Conservation (phyloP, 1,139 yeast genomes). For the Magnusiomyces suaveolens region DNA sequence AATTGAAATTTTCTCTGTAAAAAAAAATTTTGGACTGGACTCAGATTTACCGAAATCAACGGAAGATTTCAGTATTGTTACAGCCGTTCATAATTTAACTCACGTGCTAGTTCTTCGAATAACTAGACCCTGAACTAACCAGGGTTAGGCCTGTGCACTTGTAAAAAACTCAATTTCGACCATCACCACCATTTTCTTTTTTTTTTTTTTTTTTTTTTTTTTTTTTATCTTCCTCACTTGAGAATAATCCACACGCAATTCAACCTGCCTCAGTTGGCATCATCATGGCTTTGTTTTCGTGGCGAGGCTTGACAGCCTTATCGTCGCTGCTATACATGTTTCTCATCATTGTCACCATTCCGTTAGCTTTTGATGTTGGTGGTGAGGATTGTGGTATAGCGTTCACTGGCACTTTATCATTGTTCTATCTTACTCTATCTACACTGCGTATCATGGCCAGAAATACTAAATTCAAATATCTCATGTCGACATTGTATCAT, state of each 20-base stretch:
- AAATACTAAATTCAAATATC: slow-evolving; percentile 38
- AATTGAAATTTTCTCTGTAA: too few relatives aligned
- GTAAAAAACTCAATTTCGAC: too few relatives aligned
- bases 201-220: too few relatives aligned
- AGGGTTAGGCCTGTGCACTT: too few relatives aligned
- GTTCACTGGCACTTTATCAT: slow-evolving; percentile 66
- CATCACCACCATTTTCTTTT: too few relatives aligned
- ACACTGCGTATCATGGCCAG: slow-evolving; percentile 53
- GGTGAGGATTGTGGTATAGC: slow-evolving; percentile 82
- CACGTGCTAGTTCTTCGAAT: too few relatives aligned
- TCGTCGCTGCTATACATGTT: slow-evolving; percentile 36
- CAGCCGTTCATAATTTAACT: neutral
- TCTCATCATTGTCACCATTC: slow-evolving; percentile 72
- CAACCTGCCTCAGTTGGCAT: neutral
- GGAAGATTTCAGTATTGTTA: neutral
- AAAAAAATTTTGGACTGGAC: neutral
- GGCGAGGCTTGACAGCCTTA: slow-evolving; percentile 20
- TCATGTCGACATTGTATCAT: slow-evolving; percentile 58
- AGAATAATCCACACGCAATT: too few relatives aligned
- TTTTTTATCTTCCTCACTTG: too few relatives aligned
- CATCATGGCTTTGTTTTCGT: slow-evolving; percentile 3
- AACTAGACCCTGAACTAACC: too few relatives aligned
- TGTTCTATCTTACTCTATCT: slow-evolving; percentile 61
- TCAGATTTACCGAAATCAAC: neutral
- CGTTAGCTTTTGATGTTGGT: slow-evolving; percentile 94